These are phyloP conservation scores for Plasmodium cynomolgi DNA, from an alignment of 169 alveolate genomes.

Conservation along the genomic window DNA sequence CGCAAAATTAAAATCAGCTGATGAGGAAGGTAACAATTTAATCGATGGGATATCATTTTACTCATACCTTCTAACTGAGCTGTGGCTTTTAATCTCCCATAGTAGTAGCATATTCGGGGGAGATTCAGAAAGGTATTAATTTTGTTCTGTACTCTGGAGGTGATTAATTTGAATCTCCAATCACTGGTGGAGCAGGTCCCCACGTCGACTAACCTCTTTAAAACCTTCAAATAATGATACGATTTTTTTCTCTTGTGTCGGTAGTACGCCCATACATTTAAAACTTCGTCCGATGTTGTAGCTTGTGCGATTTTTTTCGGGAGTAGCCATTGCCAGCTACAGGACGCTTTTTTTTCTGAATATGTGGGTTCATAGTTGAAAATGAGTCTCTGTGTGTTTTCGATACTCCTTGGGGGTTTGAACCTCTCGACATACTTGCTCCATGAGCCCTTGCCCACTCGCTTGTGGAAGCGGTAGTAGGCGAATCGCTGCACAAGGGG, in stretches of 20 bases:
- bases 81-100: slow-evolving; percentile 83
- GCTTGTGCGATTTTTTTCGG: slow-evolving; percentile 86
- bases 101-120: slow-evolving; percentile 84
- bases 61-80: slow-evolving; percentile 82
- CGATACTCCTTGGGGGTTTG: slow-evolving; percentile 83
- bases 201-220: slow-evolving; percentile 84
- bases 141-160: slow-evolving; percentile 76
- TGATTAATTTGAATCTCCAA: slow-evolving; percentile 85
- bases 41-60: slow-evolving; percentile 74
- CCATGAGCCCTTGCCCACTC: slow-evolving; percentile 89
- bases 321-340: slow-evolving; percentile 83
- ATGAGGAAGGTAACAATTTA: slow-evolving; percentile 79
- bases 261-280: slow-evolving; percentile 85
- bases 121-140: slow-evolving; percentile 81
- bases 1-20: slow-evolving; percentile 80
- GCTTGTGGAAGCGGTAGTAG: slow-evolving; percentile 88
- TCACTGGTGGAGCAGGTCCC: slow-evolving; percentile 85
- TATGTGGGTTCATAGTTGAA: slow-evolving; percentile 84
- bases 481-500: slow-evolving; percentile 74
- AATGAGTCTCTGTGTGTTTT: slow-evolving; percentile 83
- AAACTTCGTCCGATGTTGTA: slow-evolving; percentile 84
- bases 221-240: slow-evolving; percentile 82
- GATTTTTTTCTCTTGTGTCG: slow-evolving; percentile 83
- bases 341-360: slow-evolving; percentile 82
- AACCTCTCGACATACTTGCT: slow-evolving; percentile 85